phyloP scores from a whole-genome alignment of 2,329 filamentous ascomycete genomes.

The Dactylellina leptospora region DNA sequence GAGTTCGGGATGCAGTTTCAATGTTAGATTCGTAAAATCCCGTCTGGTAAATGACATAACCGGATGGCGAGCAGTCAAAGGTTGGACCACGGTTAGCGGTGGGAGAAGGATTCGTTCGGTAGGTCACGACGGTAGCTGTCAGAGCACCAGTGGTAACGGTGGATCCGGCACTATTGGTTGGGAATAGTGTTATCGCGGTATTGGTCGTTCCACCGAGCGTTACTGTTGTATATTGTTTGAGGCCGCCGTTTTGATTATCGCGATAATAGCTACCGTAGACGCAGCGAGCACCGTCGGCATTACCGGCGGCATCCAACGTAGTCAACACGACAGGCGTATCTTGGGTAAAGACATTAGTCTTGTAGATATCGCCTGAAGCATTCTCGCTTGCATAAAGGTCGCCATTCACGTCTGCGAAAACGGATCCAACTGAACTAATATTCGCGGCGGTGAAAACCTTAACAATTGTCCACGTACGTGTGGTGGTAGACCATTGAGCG shows the following conservation, averaged over 20 bases:
- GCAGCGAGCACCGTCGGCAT: constrained; percentile 12
- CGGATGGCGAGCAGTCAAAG: not conserved
- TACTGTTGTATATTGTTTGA: not conserved
- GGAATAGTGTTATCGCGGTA: constrained; percentile 4
- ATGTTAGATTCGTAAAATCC: not conserved
- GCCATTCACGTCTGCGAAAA: not conserved
- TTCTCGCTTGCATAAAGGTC: constrained; percentile 4
- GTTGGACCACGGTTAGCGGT: not conserved
- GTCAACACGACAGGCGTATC: not conserved
- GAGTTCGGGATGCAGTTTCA: not conserved
- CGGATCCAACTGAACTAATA: not conserved
- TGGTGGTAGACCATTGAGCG: not conserved
- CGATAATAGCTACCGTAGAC: constrained; percentile 6
- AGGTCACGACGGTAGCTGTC: not conserved
- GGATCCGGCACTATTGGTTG: not conserved
- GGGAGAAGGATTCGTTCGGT: not conserved
- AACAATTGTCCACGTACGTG: not conserved
- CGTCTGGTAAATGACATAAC: not conserved
- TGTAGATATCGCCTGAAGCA: not conserved
- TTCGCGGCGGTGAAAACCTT: not conserved
- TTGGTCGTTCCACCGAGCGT: not conserved
- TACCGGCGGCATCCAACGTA: not conserved
- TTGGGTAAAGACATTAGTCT: not conserved
- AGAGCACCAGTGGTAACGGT: not conserved
- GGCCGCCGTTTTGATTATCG: not conserved